Conservation (phyloP, 1,284 basidiomycete species). For the Ustilago sp. region DNA sequence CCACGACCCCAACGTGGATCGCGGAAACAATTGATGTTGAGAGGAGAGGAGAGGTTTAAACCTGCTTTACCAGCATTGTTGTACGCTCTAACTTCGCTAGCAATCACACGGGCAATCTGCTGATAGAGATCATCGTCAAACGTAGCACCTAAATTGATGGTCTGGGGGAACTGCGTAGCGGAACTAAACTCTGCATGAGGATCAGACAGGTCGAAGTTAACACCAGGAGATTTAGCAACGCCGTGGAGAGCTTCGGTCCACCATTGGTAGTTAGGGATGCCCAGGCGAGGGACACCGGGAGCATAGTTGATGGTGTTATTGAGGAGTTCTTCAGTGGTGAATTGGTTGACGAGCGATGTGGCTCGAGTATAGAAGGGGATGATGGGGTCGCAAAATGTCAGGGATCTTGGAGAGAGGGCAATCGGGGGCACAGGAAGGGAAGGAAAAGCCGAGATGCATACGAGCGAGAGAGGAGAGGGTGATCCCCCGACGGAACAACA, state of each 20-base stretch:
- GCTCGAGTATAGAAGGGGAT: slow-evolving; percentile 30
- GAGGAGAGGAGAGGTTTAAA: slow-evolving; percentile 26
- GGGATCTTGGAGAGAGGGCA: slow-evolving; percentile 16
- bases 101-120: slow-evolving; percentile 17
- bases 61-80: slow-evolving; percentile 30
- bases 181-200: slow-evolving; percentile 6
- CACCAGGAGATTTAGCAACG: slow-evolving; percentile 22
- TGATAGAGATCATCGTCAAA: slow-evolving; percentile 34
- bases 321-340: slow-evolving; percentile 28
- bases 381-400: slow-evolving; percentile 24
- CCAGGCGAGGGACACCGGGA: slow-evolving; percentile 20
- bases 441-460: slow-evolving; percentile 28
- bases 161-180: slow-evolving; percentile 32
- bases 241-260: slow-evolving; percentile 39
- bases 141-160: slow-evolving; percentile 37
- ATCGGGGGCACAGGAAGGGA: slow-evolving; percentile 16
- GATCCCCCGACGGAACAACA: slow-evolving; percentile 25
- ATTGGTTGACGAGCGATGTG: slow-evolving; percentile 18
- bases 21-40: slow-evolving; percentile 37
- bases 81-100: slow-evolving; percentile 29
- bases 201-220: slow-evolving; percentile 18
- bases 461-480: slow-evolving; percentile 28
- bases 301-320: slow-evolving; percentile 41
- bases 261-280: slow-evolving; percentile 34
- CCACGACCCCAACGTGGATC: slow-evolving; percentile 36